Percentiles rank a stretch among this genome's conserved stretches.
Conservation (phyloP, 108 stramenopile species). For the Asterionellopsis glacialis region DNA sequence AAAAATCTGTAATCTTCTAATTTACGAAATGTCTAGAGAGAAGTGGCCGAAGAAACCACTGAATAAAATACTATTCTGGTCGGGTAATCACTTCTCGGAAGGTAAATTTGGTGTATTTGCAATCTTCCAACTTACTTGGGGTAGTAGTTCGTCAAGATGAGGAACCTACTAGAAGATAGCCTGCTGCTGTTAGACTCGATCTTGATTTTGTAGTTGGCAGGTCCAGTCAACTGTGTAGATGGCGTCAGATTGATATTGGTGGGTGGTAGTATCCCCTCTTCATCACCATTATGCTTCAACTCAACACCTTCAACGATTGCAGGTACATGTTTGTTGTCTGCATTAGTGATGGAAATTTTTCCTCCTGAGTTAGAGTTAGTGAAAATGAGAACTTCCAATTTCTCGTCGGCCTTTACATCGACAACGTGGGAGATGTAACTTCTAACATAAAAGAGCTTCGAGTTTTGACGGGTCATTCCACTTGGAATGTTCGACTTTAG, state of each 20-base stretch:
- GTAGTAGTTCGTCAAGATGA: constrained; percentile 19
- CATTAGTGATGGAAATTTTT: constrained; percentile 51
- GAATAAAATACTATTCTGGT: too few relatives aligned
- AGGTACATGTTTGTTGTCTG: constrained; percentile 33
- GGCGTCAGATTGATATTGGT: too few relatives aligned
- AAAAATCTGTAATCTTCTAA: too few relatives aligned
- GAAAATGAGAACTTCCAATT: constrained; percentile 55
- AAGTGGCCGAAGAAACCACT: too few relatives aligned
- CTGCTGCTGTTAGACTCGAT: constrained; percentile 57
- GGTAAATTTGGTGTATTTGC: too few relatives aligned
- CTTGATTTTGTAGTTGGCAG: constrained; percentile 50
- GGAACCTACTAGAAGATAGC: constrained; percentile 48
- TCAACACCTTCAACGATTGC: constrained; percentile 18
- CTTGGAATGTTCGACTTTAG: constrained; percentile 49
- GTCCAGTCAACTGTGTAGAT: constrained; percentile 42
- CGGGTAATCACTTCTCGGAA: too few relatives aligned
- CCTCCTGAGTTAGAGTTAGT: constrained; percentile 68
- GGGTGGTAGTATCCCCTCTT: too few relatives aligned
- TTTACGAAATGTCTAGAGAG: too few relatives aligned
- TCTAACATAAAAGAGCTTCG: constrained; percentile 61
- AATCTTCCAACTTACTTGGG: too few relatives aligned
- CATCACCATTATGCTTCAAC: constrained; percentile 22
- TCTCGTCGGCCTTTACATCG: constrained; percentile 45
- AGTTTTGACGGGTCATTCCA: constrained; percentile 45
- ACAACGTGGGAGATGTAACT: constrained; percentile 36